Evolutionary conservation across 768 basidiomycete genomes (phyloP), one percentile per base, ranked within the genome.

Genomic region (Podaxis mareebaensis): DNA sequence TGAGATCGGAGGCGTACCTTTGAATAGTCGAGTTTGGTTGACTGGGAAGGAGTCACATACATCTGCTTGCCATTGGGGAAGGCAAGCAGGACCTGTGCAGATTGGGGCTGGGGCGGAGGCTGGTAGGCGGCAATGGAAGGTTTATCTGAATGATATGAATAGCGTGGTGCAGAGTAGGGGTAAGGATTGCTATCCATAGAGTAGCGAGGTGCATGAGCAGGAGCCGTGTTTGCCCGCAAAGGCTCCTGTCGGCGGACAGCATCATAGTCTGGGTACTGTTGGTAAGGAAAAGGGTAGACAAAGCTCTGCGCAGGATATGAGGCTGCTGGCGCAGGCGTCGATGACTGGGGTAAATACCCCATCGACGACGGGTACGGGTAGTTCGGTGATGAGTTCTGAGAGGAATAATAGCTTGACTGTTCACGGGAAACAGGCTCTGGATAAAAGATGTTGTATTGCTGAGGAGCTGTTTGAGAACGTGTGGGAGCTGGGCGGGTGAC

Each of bases 211-310:
- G 44, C 20, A 53, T 60, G 60, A 58, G 61, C 53, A 13, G 67
- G 67, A 26, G 59, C 48, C 8, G 66, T 65, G 30, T 66, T 54
- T 13, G 66, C 59, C 15, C 64, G 63, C 17, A 60, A 39, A 20
- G 61, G 64, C n/a, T 68, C 63, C n/a, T 17, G 49, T 39, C 28
- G 64, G 20, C 42, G 64, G 40, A 36, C 53, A 26, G 33, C 38
- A 38, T 60, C 64, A 38, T 33, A 65, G 55, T 57, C 8, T 36
- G 46, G 64, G 58, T 51, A 60, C 10, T 60, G 59, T 28, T 60
- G 59, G 38, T 42, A 39, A 40, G 59, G 59, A 3, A 60, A n/a
- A n/a, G 59, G 51, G n/a, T 60, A 60, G 15, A 56, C 46, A 33
- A 64, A 61, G 17, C 58, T 49, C 13, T 58, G 53, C 15, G 46